phyloP scores from a whole-genome alignment of 1,284 basidiomycete genomes.

The Rhizopogon parksii region DNA sequence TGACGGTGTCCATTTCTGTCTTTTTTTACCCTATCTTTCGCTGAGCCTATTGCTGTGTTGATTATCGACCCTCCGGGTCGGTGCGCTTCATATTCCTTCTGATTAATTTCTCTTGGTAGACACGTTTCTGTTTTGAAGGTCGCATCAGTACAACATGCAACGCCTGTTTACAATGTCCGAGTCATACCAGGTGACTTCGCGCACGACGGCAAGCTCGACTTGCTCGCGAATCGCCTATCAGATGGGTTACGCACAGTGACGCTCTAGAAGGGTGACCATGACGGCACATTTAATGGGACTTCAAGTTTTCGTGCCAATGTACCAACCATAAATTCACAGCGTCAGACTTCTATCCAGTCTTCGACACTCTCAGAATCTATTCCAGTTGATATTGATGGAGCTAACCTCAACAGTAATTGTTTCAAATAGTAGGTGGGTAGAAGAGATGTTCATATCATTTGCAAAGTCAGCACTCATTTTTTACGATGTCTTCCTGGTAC shows the following conservation, averaged over 20 bases:
- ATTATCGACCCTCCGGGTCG: not conserved
- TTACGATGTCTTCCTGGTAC: slow-evolving; percentile 85
- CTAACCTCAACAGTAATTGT: slow-evolving; percentile 92
- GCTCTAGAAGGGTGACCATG: slow-evolving; percentile 58
- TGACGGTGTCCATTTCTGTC: too few species aligned
- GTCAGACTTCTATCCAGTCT: slow-evolving; percentile 45
- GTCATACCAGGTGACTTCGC: slow-evolving; percentile 89
- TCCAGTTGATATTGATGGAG: slow-evolving; percentile 78
- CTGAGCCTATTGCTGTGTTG: too few species aligned
- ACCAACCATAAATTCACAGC: slow-evolving; percentile 20
- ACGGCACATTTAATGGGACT: slow-evolving; percentile 65
- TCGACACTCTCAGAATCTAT: slow-evolving; percentile 78
- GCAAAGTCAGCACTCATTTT: not conserved
- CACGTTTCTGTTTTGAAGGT: slow-evolving; percentile 55
- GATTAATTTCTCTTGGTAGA: slow-evolving; percentile 31
- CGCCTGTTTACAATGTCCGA: slow-evolving; percentile 52
- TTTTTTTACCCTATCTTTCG: too few species aligned
- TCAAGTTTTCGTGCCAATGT: not conserved
- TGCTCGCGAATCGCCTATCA: slow-evolving; percentile 51
- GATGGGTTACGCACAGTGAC: slow-evolving; percentile 51
- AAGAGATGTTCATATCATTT: too few species aligned
- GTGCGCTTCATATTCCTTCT: not conserved
- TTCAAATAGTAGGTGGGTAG: slow-evolving; percentile 59
- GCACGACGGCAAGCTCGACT: slow-evolving; percentile 84
- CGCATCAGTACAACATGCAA: slow-evolving; percentile 49